phyloP scores from a whole-genome alignment of 2,329 filamentous ascomycete genomes.

The Penicillium aurantiogriseum region DNA sequence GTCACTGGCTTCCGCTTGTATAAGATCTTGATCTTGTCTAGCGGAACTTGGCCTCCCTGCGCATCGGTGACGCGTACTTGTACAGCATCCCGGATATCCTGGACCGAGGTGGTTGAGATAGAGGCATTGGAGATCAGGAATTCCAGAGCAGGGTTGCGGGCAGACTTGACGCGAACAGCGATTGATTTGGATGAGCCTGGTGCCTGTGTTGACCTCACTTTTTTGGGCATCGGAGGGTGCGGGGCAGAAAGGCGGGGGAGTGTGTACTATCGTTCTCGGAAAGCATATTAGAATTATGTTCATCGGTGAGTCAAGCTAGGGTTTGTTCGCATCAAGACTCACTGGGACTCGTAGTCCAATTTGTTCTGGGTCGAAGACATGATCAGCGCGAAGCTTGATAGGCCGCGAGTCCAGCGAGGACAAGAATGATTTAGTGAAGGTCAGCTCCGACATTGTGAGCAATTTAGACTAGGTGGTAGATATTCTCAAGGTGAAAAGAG shows the following conservation, averaged over 20 bases:
- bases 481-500: background rate
- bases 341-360: conserved; percentile 77
- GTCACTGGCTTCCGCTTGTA: conserved; percentile 81
- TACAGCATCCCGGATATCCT: conserved; percentile 73
- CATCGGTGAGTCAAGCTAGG: background rate
- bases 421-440: conserved; percentile 83
- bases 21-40: conserved; percentile 82
- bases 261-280: conserved; percentile 38
- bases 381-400: conserved; percentile 78
- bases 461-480: background rate
- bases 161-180: conserved; percentile 47
- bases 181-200: conserved; percentile 44
- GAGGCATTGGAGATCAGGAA: conserved; percentile 62
- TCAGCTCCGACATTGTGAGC: conserved; percentile 69
- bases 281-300: background rate
- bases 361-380: conserved; percentile 80
- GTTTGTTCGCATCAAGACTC: conserved; percentile 34
- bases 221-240: conserved; percentile 47
- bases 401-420: conserved; percentile 74
- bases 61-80: conserved; percentile 58
- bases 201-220: conserved; percentile 31
- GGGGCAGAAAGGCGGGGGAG: conserved; percentile 48
- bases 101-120: conserved; percentile 68
- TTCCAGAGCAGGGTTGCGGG: conserved; percentile 71
- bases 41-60: conserved; percentile 32